Base-by-base conservation (phyloP, 371 early-diverging fungal species). In the Enteropsectra breve region DNA sequence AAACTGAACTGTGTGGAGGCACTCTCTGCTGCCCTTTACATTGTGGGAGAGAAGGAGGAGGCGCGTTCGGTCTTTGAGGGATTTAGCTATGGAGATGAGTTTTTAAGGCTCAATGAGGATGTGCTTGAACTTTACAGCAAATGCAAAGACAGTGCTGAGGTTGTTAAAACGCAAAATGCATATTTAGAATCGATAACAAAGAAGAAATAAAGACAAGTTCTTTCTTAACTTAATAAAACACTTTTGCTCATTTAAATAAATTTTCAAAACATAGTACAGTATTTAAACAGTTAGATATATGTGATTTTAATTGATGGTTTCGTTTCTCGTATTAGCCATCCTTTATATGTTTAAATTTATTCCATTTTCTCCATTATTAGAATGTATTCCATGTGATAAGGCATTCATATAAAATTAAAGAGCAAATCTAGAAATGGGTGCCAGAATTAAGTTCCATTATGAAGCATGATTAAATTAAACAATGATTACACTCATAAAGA, bases 1-100 rank as follows among this genome's bases (percentile, higher is more conserved):
- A 89, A 89, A 68, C 81, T 98, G 59, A 98, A 97, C 76, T 97
- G 97, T 82, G 99, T 88, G 29, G 99, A 98, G 76, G 99, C 99
- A 0, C 81, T 94, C 66, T 92, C 94, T 1, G 97, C 94, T 0
- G 86, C 87, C 24, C 87, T 94, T 61, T 93, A 86, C 75, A 92
- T 98, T 30, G 86, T 87, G 36, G 95, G 88, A 23, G 66, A 73
- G 73, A 68, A 81, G 46, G 66, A 63, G 36, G 76, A 74, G 23
- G 66, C 75, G 8, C 86, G 89, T 68, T 83, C 82, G 23, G 73
- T 97, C 23, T 82, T 97, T 79, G 79, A 82, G 54, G 87, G 88
- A 70, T 98, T 97, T 82, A 87, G 86, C 59, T 96, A 95, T 91
- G 94, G 94, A 0, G 88, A 90, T 69, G 89, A 89, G 0, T 97